A percentile compares a stretch with the other conserved stretches of the same genome.
Conservation (phyloP, 73 alveolate species). For the Halteria grandinella region DNA sequence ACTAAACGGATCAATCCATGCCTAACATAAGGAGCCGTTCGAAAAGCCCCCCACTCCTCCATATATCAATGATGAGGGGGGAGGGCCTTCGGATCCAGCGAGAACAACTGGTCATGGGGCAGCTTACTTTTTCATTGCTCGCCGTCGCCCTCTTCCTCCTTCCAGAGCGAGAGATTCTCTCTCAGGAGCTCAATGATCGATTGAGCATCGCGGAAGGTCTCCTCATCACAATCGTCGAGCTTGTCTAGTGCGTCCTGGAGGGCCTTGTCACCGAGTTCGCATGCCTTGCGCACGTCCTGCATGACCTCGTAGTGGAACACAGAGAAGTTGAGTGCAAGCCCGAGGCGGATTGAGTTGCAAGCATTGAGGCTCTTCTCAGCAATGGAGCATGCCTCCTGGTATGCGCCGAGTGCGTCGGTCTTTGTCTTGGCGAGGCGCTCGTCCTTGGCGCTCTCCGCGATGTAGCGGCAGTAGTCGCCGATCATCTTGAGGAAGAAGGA, state of each 20-base stretch:
- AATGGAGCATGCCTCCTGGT: too few relatives aligned
- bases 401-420: constrained; percentile 74
- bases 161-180: constrained; percentile 89
- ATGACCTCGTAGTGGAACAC: constrained; percentile 86
- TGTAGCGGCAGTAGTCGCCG: constrained; percentile 82
- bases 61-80: too few relatives aligned
- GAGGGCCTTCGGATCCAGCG: too few relatives aligned
- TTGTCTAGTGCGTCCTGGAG: constrained; percentile 79
- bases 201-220: constrained; percentile 85
- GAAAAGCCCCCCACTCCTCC: too few relatives aligned
- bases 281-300: constrained; percentile 73
- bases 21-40: too few relatives aligned
- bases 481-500: constrained; percentile 88
- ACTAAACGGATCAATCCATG: too few relatives aligned
- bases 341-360: constrained; percentile 78
- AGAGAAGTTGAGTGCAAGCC: constrained; percentile 82
- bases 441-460: constrained; percentile 67
- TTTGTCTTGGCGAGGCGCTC: constrained; percentile 59
- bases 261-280: constrained; percentile 80
- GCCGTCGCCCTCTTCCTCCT: constrained; percentile 83
- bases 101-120: too few relatives aligned
- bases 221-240: constrained; percentile 85
- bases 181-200: constrained; percentile 84
- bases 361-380: constrained; percentile 58
- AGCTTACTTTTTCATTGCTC: too few relatives aligned